Base-by-base conservation (phyloP, 129 eudicot genomes). In the Helichrysum umbraculigerum region DNA sequence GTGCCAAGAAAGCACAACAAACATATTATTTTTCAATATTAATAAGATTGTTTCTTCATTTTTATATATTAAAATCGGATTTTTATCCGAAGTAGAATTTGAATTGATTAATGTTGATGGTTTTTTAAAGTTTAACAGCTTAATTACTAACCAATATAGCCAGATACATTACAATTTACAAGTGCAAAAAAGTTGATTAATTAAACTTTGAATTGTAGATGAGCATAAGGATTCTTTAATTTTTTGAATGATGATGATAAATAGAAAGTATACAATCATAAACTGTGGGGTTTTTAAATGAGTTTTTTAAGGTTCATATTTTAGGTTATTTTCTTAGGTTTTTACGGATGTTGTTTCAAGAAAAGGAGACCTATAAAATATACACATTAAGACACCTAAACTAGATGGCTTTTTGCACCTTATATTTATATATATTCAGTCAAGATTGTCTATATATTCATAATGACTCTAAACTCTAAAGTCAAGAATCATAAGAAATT, bases 211-310 rank as follows among this genome's bases (percentile, higher is more conserved):
- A 57, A 57, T n/a, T 20, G 35, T 5, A n/a, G 59, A 34, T 44
- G 52, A 44, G 3, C n/a, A 14, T 10, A 41, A 12, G 47, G n/a
- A 44, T 11, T 12, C n/a, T 47, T 4, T 47, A 12, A 47, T 14
- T 47, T 47, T 17, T 3, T 14, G 54, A 47, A 47, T 47, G 54
- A 9, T 41, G 62, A 19, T 19, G 29, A 57, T n/a, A 3, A 57
- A 57, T 65, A 72, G 72, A 79, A 79, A 72, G 78, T 72, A 35
- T 79, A 72, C 74, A 64, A 72, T 72, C 73, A 79, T 64, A 51
- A 63, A 79, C 4, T 79, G 83, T 72, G 83, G 78, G 78, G 68
- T 72, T 79, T 64, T 51, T 54, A 72, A 34, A 51, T 50, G 28
- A 64, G 50, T 35, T 64, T 64, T 71, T 79, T 72, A 79, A 72